Conservation (phyloP, 305 asterid species). For the Fraxinus baroniana region DNA sequence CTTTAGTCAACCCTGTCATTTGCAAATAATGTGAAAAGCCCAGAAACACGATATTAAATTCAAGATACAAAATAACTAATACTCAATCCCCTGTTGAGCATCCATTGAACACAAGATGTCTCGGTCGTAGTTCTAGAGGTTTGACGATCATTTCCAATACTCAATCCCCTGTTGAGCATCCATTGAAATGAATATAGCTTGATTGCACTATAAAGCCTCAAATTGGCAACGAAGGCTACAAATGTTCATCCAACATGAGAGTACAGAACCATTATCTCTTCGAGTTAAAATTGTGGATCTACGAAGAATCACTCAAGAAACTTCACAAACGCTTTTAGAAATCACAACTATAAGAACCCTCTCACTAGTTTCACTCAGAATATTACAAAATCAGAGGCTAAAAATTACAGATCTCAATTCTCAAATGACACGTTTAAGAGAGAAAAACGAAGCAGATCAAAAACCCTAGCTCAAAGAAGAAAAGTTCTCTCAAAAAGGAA, state of each 20-base stretch:
- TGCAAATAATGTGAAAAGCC: no score
- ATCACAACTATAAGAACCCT: neutral
- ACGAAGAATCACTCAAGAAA: no score
- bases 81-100: no score
- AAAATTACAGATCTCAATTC: neutral
- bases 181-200: no score
- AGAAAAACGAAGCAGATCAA: neutral
- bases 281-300: no score
- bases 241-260: neutral
- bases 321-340: neutral
- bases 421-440: neutral
- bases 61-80: no score
- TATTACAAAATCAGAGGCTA: neutral
- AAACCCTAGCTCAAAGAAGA: neutral
- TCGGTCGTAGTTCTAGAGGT: neutral
- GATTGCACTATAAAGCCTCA: neutral
- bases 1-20: no score
- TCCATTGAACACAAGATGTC: neutral
- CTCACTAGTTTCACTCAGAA: neutral
- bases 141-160: neutral
- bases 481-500: neutral
- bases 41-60: neutral
- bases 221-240: neutral
- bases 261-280: neutral
- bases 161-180: neutral